Evolutionary conservation across 2,329 filamentous ascomycete genomes (phyloP), one percentile per base, ranked within the genome.

Genomic region (Cryphonectria carpinicola): DNA sequence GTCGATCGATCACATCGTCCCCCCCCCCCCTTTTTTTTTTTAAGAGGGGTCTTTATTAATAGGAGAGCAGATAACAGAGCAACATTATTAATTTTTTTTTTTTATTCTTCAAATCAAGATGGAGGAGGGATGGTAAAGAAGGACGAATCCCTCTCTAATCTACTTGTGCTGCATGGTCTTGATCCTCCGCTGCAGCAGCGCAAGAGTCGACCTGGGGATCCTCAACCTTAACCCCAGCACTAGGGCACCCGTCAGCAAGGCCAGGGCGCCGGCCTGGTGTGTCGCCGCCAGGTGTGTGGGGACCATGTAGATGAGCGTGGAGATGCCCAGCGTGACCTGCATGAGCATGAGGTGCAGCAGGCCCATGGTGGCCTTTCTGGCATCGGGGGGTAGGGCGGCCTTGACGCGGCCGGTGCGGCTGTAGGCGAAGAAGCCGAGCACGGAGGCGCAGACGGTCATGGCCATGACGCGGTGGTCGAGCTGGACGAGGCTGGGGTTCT

Each of bases 401-500:
- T 83, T 83, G 19, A 91, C 78, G 10, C 81, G 86, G 56, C 89
- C 89, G 69, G 89, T 89, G 73, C 93, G 90, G 5, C 92, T 88
- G 82, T 95, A 98, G n/a, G 88, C 88, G 81, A 91, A 97, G 13
- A 99, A 86, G 4, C 89, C 86, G 74, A 97, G 84, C 72, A 98
- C 89, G 73, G 92, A 88, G 67, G 89, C 92, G 81, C 97, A 97
- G 0, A 95, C 97, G 22, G 93, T 94, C 63, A 91, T 93, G 71
- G 96, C 97, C 49, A 98, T 87, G 76, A 97, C 93, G 61, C 97
- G 92, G 84, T 99, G 96, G 82, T 99, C 93, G 61, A 99, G 89
- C 83, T 99, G 97, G 2, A 98, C 97, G 37, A 97, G 89, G 22
- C 93, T 95, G 4, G 96, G 97, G 83, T 99, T 99, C 85, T 98